Base-by-base conservation (phyloP, 2,329 filamentous ascomycete genomes). In the Pestalotiopsis sp. region DNA sequence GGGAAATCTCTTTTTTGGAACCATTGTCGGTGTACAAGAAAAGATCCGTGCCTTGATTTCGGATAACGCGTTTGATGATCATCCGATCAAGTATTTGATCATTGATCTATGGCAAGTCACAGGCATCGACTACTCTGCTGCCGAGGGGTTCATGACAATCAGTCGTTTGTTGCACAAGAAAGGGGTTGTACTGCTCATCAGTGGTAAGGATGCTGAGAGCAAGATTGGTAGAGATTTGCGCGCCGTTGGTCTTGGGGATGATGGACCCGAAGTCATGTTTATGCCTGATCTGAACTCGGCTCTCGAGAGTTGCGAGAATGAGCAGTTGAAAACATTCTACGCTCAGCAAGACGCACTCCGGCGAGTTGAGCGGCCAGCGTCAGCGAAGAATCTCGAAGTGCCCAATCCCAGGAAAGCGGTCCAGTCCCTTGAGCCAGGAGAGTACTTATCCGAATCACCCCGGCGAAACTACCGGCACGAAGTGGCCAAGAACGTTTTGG, bases 1-100 rank as follows among this genome's bases (percentile, higher is more conserved):
- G 0, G 95, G 96, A 0, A 98, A 95, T 75, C 87, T 99, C n/a
- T 99, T 99, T 84, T 99, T 99, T 73, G 96, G 96, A 17, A 98
- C 94, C 2, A 97, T 99, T 71, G 95, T 98, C 65, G 94, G 93
- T 61, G 95, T 99, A 0, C 96, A 99, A 78, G 92, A 93, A 70
- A 92, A 92, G 71, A 94, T 98, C 69, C 89, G 94, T 24, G 89
- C 86, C 3, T 82, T 98, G 39, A 90, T 98, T 60, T 91, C 94
- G 35, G 94, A 97, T 38, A 90, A 95, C 69, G 87, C 90, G 2
- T 98, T 98, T 76, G 83, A 84, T 30, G 83, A 88, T 71, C 87
- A 90, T 65, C 94, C 95, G 0, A 96, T 98, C 76, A 91, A 93
- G 71, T 99, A 94, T 77, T 84, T 99, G 56, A 89, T 99, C 20